A percentile compares a stretch with the other conserved stretches of the same genome.
Evolutionary conservation across 2,329 filamentous ascomycete genomes (phyloP).

Genomic region (Harringtonia aguacate): DNA sequence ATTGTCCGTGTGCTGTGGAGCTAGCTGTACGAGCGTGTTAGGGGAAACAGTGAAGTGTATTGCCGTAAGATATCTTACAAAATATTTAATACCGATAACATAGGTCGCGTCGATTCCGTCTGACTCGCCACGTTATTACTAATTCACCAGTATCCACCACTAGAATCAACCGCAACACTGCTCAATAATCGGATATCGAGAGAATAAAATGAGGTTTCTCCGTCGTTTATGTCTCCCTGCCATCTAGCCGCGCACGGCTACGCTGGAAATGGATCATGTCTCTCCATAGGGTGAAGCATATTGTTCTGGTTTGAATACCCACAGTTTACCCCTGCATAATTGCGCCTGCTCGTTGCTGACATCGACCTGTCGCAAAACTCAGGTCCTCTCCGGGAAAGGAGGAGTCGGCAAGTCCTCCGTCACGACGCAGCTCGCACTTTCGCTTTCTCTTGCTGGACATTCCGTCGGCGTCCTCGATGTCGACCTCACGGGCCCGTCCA

Average conservation of each 20-base stretch:
- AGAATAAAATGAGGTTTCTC: too few relatives aligned
- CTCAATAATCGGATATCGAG: too few relatives aligned
- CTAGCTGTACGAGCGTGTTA: too few relatives aligned
- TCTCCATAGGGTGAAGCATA: slow-evolving; percentile 61
- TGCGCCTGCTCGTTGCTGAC: neutral
- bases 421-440: slow-evolving; percentile 91
- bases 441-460: slow-evolving; percentile 72
- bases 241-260: neutral
- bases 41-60: too few relatives aligned
- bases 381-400: slow-evolving; percentile 90
- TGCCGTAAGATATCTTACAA: too few relatives aligned
- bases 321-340: neutral
- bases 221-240: too few relatives aligned
- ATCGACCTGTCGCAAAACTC: neutral
- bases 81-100: too few relatives aligned
- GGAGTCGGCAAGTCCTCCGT: slow-evolving; percentile 96
- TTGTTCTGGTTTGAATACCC: slow-evolving; percentile 46
- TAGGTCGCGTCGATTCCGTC: too few relatives aligned
- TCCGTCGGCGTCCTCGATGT: slow-evolving; percentile 93
- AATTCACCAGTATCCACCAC: too few relatives aligned
- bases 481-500: slow-evolving; percentile 91
- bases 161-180: too few relatives aligned
- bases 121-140: too few relatives aligned
- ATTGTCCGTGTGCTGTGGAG: too few relatives aligned
- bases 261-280: slow-evolving; percentile 42